Evolutionary conservation across 306 rosid genomes (phyloP).

Genomic region (Prunus fruticosa): DNA sequence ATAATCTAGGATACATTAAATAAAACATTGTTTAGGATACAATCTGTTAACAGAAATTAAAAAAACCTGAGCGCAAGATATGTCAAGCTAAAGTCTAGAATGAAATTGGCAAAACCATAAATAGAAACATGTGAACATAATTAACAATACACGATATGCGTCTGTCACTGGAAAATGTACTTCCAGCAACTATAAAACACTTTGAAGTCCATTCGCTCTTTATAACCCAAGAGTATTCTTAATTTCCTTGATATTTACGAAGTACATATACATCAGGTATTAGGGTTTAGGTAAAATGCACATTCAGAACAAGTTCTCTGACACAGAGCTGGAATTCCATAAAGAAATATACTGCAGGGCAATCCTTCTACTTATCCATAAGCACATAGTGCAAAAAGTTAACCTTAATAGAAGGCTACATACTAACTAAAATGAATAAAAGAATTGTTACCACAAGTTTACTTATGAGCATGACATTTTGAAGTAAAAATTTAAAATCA

Average conservation of each 20-base stretch:
- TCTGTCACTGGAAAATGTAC: neutral
- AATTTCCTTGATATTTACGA: neutral
- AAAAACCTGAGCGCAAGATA: neutral
- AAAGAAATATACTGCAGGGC: too few species aligned
- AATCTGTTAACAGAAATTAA: neutral
- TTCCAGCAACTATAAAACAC: neutral
- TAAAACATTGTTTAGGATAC: neutral
- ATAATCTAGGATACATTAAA: neutral
- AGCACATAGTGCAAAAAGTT: too few species aligned
- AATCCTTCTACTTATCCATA: too few species aligned
- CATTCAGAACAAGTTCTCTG: too few species aligned
- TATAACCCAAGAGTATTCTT: neutral
- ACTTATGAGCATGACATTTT: too few species aligned
- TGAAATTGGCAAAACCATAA: neutral
- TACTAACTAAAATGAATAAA: too few species aligned
- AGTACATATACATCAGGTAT: neutral
- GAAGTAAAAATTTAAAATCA: too few species aligned
- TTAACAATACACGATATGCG: neutral
- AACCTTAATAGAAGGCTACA: too few species aligned
- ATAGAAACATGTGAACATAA: neutral
- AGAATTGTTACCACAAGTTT: too few species aligned
- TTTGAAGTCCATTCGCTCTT: neutral
- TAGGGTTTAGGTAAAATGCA: too few species aligned
- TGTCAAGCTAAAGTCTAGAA: neutral
- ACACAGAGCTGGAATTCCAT: too few species aligned